These are phyloP conservation scores for Phytophthora chlamydospora DNA, from an alignment of 352 stramenopile genomes.

Conservation along the genomic window DNA sequence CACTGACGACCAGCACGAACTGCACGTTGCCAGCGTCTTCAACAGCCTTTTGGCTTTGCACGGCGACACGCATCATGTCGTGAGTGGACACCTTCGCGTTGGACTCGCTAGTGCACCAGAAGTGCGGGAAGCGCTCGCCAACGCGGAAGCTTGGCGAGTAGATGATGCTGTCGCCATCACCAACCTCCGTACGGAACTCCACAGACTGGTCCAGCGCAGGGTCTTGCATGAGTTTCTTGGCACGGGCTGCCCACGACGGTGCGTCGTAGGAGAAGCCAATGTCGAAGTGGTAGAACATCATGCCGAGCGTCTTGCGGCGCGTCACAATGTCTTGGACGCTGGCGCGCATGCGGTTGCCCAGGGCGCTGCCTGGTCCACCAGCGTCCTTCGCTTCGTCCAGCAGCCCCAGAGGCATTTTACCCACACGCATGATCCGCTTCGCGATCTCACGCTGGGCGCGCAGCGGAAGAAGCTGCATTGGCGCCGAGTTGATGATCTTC, in stretches of 20 bases:
- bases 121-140: constrained; percentile 72
- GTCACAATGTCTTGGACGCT: constrained; percentile 69
- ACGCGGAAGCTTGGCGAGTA: constrained; percentile 56
- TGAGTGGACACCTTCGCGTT: constrained; percentile 53
- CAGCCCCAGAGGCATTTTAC: constrained; percentile 68
- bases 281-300: constrained; percentile 91
- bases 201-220: constrained; percentile 55
- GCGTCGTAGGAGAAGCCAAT: constrained; percentile 81
- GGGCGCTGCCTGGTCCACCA: constrained; percentile 40
- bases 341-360: constrained; percentile 63
- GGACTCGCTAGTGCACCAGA: constrained; percentile 53
- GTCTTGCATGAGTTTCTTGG: constrained; percentile 71
- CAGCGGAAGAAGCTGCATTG: constrained; percentile 64
- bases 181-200: constrained; percentile 40
- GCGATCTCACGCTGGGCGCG: constrained; percentile 64
- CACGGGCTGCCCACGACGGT: constrained; percentile 44
- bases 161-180: constrained; percentile 28
- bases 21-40: constrained; percentile 37
- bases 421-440: constrained; percentile 67
- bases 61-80: constrained; percentile 37
- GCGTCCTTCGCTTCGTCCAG: constrained; percentile 43
- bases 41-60: constrained; percentile 5
- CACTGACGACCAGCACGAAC: constrained; percentile 64
- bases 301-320: constrained; percentile 60
- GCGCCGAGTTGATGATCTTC: constrained; percentile 63